phyloP scores from a whole-genome alignment of 2,329 filamentous ascomycete genomes.

The Aspergillus fumigatiaffinis region DNA sequence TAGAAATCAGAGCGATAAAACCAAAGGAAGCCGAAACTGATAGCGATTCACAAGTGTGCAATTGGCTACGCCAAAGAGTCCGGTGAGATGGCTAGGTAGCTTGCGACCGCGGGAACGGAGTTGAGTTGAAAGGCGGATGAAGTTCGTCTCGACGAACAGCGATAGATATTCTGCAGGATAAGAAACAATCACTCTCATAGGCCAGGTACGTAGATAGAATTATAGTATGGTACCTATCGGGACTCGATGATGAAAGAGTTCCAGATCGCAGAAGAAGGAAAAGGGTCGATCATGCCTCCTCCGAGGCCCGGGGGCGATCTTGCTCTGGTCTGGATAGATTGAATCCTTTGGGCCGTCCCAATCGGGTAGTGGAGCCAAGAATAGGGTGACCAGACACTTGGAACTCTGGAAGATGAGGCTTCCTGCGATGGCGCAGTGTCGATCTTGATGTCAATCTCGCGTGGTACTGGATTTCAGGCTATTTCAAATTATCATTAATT shows the following conservation, averaged over 20 bases:
- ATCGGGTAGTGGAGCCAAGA: neutral
- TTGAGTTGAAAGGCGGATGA: neutral
- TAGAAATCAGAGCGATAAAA: neutral
- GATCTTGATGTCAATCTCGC: neutral
- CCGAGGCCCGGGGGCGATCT: neutral
- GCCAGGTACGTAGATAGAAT: neutral
- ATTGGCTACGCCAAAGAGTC: neutral
- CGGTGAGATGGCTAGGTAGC: neutral
- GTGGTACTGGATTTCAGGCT: neutral
- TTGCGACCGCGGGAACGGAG: neutral
- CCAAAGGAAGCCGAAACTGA: neutral
- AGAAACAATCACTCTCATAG: neutral
- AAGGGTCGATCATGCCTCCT: neutral
- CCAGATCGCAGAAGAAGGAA: neutral
- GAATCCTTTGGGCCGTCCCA: neutral
- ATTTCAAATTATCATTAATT: too few species aligned
- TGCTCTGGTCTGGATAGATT: neutral
- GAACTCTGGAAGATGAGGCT: neutral
- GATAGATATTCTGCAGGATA: too few species aligned
- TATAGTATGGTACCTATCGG: neutral
- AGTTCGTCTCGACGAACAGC: neutral
- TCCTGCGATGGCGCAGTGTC: constrained; percentile 8
- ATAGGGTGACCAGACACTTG: neutral
- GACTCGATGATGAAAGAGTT: neutral
- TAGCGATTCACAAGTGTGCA: neutral